Evolutionary conservation across 306 rosid genomes (phyloP).

Genomic region (Cicer cuneatum): DNA sequence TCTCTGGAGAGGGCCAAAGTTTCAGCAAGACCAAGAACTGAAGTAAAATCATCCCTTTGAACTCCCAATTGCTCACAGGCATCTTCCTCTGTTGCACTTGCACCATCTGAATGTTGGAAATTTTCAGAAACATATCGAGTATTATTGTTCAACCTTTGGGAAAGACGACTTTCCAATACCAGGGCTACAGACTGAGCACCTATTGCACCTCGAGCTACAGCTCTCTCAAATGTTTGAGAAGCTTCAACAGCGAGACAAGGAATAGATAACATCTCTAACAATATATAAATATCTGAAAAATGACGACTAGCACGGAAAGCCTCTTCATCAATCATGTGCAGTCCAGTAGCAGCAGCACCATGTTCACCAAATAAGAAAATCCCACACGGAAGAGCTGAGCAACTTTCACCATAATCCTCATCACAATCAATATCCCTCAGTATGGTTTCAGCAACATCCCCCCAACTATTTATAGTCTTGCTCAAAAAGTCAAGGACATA

Average conservation of each 20-base stretch:
- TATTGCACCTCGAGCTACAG: slow-evolving; percentile 90
- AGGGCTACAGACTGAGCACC: slow-evolving; percentile 84
- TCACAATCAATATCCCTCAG: slow-evolving; percentile 93
- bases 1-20: slow-evolving; percentile 87
- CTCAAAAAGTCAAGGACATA: slow-evolving; percentile 92
- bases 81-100: slow-evolving; percentile 61
- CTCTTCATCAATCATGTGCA: slow-evolving; percentile 76
- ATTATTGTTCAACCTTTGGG: slow-evolving; percentile 68
- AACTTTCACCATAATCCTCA: slow-evolving; percentile 76
- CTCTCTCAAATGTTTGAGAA: slow-evolving; percentile 95
- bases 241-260: slow-evolving; percentile 98
- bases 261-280: slow-evolving; percentile 93
- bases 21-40: slow-evolving; percentile 97
- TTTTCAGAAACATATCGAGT: slow-evolving; percentile 60
- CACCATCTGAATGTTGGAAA: slow-evolving; percentile 66
- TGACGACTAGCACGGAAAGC: slow-evolving; percentile 63
- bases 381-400: slow-evolving; percentile 65
- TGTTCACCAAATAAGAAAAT: slow-evolving; percentile 80
- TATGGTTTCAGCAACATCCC: slow-evolving; percentile 96
- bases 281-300: slow-evolving; percentile 86
- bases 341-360: slow-evolving; percentile 60
- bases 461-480: slow-evolving; percentile 95
- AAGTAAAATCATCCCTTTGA: slow-evolving; percentile 82
- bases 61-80: slow-evolving; percentile 72
- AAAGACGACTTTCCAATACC: slow-evolving; percentile 88